Evolutionary conservation across 2,329 filamentous ascomycete species (phyloP), one percentile per base, ranked within the genome.

Genomic region (Ilyonectria sp.): DNA sequence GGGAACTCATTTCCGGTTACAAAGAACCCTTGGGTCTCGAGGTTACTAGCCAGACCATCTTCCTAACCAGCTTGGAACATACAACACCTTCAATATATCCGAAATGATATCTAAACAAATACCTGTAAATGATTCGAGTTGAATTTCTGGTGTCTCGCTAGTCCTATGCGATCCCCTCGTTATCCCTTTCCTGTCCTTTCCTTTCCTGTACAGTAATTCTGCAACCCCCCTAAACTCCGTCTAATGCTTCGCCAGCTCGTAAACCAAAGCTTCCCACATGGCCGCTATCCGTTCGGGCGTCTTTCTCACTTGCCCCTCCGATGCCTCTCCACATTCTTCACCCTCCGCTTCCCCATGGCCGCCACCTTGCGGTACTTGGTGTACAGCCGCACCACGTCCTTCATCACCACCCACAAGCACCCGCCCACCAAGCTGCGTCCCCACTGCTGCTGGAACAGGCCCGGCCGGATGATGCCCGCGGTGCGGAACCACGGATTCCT

Each of bases 371-470:
- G 84, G 78, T 90, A 90, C 80, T 92, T 92, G 71, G 86, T 85
- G 75, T 91, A 92, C 26, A 93, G 79, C 64, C 84, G 82, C 57
- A 91, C 82, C 3, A 84, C 84, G 73, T 93, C 90, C 79, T 95
- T 96, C 59, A 97, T 80, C 10, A 97, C 91, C 17, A 98, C 91
- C 75, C 95, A 97, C 21, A 97, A 82, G 77, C 94, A 96, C 0
- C 96, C 96, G 1, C 96, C 96, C 1, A 96, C 87, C 3, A 99
- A 85, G 75, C 93, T 98, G 63, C 96, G 87, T 1, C 94, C 96
- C 94, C 96, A 98, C 65, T 91, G 90, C 73, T 93, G 89, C 76
- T 96, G 93, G 35, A 99, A 80, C 29, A 98, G 84, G 0, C 93
- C 91, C 0, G 89, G 88, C 3, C 87, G 84, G 40, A 84, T 68